These are phyloP conservation scores for Phycomyces blakesleeanus DNA, from an alignment of 192 early-diverging fungal genomes.

Conservation along the genomic window DNA sequence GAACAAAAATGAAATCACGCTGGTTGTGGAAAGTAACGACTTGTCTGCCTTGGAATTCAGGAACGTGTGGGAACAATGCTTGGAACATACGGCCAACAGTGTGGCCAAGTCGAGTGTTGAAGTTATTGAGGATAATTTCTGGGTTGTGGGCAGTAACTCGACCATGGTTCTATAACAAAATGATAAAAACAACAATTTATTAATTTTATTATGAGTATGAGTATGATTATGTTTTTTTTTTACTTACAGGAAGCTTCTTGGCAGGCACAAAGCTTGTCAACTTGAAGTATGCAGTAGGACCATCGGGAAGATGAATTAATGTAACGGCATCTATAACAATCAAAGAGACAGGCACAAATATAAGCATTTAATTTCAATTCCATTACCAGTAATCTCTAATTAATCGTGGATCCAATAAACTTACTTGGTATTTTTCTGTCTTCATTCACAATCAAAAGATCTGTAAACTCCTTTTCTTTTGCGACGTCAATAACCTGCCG, in stretches of 20 bases:
- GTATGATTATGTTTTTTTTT: too few relatives aligned
- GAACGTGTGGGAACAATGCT: conserved; percentile 93
- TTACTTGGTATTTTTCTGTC: conserved; percentile 87
- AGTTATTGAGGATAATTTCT: conserved; percentile 97
- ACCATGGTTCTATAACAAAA: conserved; percentile 63
- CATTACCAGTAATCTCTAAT: too few relatives aligned
- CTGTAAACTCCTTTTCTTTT: conserved; percentile 86
- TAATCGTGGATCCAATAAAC: conserved; percentile 25
- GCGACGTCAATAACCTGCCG: conserved; percentile 90
- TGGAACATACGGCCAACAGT: conserved; percentile 95
- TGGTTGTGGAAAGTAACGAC: conserved; percentile 98
- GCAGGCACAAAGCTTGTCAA: conserved; percentile 75
- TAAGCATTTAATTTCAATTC: too few relatives aligned
- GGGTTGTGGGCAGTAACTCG: conserved; percentile 79
- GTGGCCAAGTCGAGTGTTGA: conserved; percentile 93
- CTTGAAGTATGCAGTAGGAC: conserved; percentile 96
- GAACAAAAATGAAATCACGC: conserved; percentile 98
- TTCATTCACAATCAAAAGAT: conserved; percentile 91
- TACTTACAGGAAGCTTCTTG: conserved; percentile 65
- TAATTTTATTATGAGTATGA: too few relatives aligned
- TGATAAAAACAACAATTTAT: too few relatives aligned
- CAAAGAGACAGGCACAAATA: conserved; percentile 9
- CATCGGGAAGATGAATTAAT: conserved; percentile 91
- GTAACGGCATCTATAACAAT: conserved; percentile 71
- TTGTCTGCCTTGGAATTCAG: conserved; percentile 93